Evolutionary conservation across 805 yeast genomes (phyloP).

Genomic region (Candida quercuum): DNA sequence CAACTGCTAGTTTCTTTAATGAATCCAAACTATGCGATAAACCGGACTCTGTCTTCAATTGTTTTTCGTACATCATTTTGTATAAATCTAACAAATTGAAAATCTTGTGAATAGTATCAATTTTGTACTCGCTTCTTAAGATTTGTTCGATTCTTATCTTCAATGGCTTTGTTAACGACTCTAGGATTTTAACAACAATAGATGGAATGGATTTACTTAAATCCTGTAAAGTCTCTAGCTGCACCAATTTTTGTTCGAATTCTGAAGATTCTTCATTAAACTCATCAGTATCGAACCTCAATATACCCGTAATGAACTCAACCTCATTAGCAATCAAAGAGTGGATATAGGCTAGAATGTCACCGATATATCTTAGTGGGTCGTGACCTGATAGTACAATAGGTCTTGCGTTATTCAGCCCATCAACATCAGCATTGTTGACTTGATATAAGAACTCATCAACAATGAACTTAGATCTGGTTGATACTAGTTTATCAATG

Average conservation of each 20-base stretch:
- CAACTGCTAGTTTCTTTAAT: slow-evolving; percentile 30
- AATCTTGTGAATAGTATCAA: slow-evolving; percentile 51
- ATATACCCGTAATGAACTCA: slow-evolving; percentile 64
- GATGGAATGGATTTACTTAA: slow-evolving; percentile 18
- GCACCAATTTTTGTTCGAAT: slow-evolving; percentile 25
- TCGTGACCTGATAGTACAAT: slow-evolving; percentile 69
- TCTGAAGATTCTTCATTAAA: slow-evolving; percentile 11
- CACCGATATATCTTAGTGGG: slow-evolving; percentile 79
- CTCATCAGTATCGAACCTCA: slow-evolving; percentile 34
- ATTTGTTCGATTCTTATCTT: slow-evolving; percentile 64
- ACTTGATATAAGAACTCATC: slow-evolving; percentile 66
- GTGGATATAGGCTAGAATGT: slow-evolving; percentile 83
- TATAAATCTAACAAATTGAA: slow-evolving; percentile 65
- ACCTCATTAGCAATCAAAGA: slow-evolving; percentile 81
- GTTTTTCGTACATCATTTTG: slow-evolving; percentile 51
- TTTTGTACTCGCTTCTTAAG: slow-evolving; percentile 56
- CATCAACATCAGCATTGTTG: slow-evolving; percentile 23
- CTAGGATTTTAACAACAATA: slow-evolving; percentile 45
- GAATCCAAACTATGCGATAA: slow-evolving; percentile 23
- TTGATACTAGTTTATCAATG: slow-evolving; percentile 55
- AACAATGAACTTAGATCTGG: slow-evolving; percentile 57
- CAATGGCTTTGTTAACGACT: slow-evolving; percentile 52
- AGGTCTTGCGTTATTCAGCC: slow-evolving; percentile 33
- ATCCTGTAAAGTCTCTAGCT: slow-evolving; percentile 12
- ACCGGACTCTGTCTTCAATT: slow-evolving; percentile 12